Evolutionary conservation across 1,284 basidiomycete genomes (phyloP).

Genomic region (Pterula multifida): DNA sequence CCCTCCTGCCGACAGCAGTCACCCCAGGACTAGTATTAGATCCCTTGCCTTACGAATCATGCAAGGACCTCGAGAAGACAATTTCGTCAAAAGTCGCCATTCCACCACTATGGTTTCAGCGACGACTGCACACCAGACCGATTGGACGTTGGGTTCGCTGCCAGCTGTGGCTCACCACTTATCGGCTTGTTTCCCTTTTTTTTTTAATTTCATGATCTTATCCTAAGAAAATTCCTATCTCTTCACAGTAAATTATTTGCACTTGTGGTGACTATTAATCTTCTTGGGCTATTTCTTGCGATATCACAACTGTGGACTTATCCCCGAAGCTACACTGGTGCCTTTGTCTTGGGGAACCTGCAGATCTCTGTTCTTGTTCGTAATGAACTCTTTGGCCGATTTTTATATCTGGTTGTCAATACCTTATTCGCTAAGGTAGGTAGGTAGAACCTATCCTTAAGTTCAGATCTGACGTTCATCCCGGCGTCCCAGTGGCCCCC

Average conservation of each 20-base stretch:
- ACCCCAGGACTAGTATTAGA: neutral
- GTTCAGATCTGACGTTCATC: constrained; percentile 1
- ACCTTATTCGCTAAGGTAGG: constrained; percentile 53
- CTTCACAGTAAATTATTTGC: constrained; percentile 51
- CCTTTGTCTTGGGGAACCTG: constrained; percentile 50
- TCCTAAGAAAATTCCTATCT: constrained; percentile 7
- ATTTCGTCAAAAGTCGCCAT: neutral
- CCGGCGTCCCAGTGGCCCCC: constrained; percentile 56
- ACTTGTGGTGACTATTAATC: constrained; percentile 43
- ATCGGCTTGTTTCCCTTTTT: constrained; percentile 28
- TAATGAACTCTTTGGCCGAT: constrained; percentile 50
- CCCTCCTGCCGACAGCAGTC: neutral
- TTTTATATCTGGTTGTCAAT: constrained; percentile 45
- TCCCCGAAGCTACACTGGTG: constrained; percentile 42
- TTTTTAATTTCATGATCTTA: neutral
- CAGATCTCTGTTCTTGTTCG: constrained; percentile 40
- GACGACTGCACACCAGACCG: neutral
- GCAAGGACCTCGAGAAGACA: neutral
- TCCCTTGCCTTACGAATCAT: neutral
- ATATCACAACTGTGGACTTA: constrained; percentile 57
- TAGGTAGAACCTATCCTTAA: too few relatives aligned
- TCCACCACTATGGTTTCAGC: neutral
- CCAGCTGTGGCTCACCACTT: constrained; percentile 59
- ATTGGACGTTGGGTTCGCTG: constrained; percentile 33
- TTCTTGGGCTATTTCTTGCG: constrained; percentile 46